A percentile compares a stretch with the other conserved stretches of the same genome.
Conservation (phyloP, 306 rosid species). For the Pyrus pyrifolia region DNA sequence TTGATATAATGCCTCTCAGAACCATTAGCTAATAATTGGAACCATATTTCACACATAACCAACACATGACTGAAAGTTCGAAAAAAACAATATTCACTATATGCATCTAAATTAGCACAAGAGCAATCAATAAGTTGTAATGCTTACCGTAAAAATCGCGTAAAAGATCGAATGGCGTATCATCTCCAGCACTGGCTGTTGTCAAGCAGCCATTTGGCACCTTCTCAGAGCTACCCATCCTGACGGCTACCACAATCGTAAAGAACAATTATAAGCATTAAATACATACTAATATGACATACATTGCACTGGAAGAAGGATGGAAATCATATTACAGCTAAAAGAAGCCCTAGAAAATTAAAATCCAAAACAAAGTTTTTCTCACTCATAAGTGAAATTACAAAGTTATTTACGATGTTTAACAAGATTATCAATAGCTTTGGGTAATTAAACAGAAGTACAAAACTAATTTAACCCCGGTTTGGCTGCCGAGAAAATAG, state of each 20-base stretch:
- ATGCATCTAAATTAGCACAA: not conserved
- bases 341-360: not conserved
- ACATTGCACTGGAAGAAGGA: not conserved
- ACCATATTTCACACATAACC: not conserved
- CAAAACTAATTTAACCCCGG: not conserved
- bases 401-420: too few species aligned
- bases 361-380: not conserved
- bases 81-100: not conserved
- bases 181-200: constrained; percentile 30
- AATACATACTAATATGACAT: not conserved
- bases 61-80: not conserved
- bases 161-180: constrained; percentile 29
- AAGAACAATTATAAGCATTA: not conserved
- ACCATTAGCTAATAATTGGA: not conserved
- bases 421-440: too few species aligned
- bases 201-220: constrained; percentile 24
- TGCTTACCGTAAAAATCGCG: constrained; percentile 18
- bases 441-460: too few species aligned
- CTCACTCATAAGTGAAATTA: not conserved
- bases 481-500: not conserved
- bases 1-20: not conserved
- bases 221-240: constrained; percentile 29
- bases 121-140: not conserved
- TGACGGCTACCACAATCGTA: not conserved
- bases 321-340: not conserved